phyloP scores from a whole-genome alignment of 164 flowering plant genomes.

The Stephania yunnanensis region DNA sequence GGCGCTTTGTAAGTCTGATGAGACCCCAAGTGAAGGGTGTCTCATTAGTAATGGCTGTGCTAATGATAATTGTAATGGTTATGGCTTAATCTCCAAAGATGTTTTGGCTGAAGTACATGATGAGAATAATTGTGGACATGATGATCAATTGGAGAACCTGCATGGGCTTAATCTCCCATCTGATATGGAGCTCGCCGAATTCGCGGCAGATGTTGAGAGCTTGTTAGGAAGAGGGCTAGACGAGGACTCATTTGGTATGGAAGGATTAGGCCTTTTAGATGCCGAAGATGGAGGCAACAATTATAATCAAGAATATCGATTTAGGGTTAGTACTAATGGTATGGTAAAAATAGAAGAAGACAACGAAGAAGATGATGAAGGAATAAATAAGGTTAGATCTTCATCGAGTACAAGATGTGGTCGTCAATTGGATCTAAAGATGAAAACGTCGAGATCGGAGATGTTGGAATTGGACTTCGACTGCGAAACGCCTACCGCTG shows the following conservation, averaged over 20 bases:
- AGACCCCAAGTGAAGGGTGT: background rate
- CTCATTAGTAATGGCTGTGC: background rate
- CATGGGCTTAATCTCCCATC: conserved; percentile 42
- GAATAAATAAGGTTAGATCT: background rate
- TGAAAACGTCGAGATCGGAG: conserved; percentile 32
- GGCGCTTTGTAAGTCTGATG: conserved; percentile 31
- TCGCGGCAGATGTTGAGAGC: conserved; percentile 84
- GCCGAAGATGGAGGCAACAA: conserved; percentile 22
- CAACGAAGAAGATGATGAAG: conserved; percentile 27
- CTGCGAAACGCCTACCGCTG: conserved; percentile 33
- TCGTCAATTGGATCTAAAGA: conserved; percentile 23
- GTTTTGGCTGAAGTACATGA: background rate
- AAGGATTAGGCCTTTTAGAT: conserved; percentile 56
- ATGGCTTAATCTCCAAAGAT: background rate
- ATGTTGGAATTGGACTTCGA: conserved; percentile 56
- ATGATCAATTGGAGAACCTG: conserved; percentile 14
- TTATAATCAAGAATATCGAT: background rate
- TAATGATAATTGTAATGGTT: no score
- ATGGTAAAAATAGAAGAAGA: conserved; percentile 53
- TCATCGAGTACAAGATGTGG: background rate
- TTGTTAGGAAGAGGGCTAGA: conserved; percentile 66
- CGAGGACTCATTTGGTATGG: conserved; percentile 54
- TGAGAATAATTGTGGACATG: background rate
- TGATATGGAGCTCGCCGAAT: conserved; percentile 74
- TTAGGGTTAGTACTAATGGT: conserved; percentile 13